Percentiles rank a stretch among this genome's conserved stretches.
Conservation (phyloP, 2,329 filamentous ascomycete species). For the Colletotrichum godetiae region DNA sequence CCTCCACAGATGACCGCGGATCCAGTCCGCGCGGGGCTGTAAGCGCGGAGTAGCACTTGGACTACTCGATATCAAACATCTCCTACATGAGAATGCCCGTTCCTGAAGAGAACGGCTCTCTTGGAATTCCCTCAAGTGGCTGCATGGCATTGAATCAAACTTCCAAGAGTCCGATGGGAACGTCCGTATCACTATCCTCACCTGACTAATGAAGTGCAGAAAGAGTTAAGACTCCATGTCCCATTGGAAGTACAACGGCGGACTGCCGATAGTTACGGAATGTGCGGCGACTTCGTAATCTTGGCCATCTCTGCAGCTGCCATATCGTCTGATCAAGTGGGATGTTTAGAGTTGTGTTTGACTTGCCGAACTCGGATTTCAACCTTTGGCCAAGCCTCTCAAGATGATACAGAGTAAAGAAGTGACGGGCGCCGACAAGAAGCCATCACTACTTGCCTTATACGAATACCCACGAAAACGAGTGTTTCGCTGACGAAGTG, state of each 20-base stretch:
- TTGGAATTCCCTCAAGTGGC: slow-evolving; percentile 6
- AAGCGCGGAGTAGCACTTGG: background rate
- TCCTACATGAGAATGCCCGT: background rate
- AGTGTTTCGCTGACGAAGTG: slow-evolving; percentile 3
- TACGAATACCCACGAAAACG: background rate
- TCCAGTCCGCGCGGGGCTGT: background rate
- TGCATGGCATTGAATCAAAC: background rate
- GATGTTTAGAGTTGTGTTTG: background rate
- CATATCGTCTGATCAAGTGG: background rate
- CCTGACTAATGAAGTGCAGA: background rate
- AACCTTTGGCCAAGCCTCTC: background rate
- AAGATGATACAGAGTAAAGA: background rate
- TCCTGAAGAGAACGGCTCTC: background rate
- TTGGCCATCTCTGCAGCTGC: background rate
- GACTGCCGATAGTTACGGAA: background rate
- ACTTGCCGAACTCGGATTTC: background rate
- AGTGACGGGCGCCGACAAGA: background rate
- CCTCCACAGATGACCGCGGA: background rate
- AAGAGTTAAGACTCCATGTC: background rate
- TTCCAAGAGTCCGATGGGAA: slow-evolving; percentile 20
- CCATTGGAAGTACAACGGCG: background rate
- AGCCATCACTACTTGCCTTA: background rate
- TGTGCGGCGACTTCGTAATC: background rate
- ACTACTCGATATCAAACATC: background rate
- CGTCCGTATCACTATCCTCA: background rate